Evolutionary conservation across 225 moss, liverwort and hornwort genomes (phyloP), one percentile per base, ranked within the genome.

Genomic region (Physcomitrellopsis africana): DNA sequence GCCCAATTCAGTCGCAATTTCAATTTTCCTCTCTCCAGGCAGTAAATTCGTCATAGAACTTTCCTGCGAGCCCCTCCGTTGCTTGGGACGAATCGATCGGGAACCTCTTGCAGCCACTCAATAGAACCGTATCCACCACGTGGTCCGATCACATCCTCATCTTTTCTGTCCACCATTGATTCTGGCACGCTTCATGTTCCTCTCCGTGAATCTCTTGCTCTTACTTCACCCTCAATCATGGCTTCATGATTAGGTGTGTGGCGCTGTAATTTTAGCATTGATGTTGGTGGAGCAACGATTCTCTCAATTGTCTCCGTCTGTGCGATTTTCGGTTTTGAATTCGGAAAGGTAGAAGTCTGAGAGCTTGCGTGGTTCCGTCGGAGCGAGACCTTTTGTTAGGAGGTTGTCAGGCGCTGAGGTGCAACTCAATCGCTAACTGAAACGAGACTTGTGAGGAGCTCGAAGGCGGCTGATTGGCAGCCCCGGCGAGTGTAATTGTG

Each of bases 371-470:
- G 10, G 46, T 60, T 46, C 37, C 44, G 71, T 76, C 51, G 47
- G 52, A 12, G 51, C 5, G 14, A 53, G 27, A 22, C 15, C 15
- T 73, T 78, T 65, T 69, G 82, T 57, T 73, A 74, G 71, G 54
- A 47, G 68, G 47, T 48, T 63, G 80, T 49, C 74, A 74, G 74
- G 56, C n/a, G 2, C 53, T 76, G 47, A 14, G 16, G 47, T 13
- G 1, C 14, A 7, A 13, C 12, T 49, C 15, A 49, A 49, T 49
- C 48, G 32, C 32, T 49, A 11, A 15, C 12, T 49, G 48, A 15
- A 11, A 49, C 48, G 48, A 49, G 15, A 49, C 15, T 49, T 11
- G 48, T 49, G 48, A 15, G 15, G 48, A 37, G 32, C 32, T 37
- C 7, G 7, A 37, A 37, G 32, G 32, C 32, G 2, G 32, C 32